phyloP scores from a whole-genome alignment of 306 rosid genomes.

The Vachellia collinsii region DNA sequence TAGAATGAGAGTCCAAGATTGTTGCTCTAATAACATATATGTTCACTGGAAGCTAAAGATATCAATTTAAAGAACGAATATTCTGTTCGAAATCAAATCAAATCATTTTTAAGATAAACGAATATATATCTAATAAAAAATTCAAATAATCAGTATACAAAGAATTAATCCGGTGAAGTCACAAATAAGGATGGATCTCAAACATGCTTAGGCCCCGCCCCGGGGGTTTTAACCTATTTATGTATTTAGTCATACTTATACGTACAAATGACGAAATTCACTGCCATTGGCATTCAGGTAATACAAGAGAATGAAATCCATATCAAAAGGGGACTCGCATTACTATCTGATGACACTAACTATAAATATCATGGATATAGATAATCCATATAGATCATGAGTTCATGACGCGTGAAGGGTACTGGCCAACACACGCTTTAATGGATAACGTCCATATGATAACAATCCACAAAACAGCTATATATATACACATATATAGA shows the following conservation, averaged over 20 bases:
- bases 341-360: conserved; percentile 12
- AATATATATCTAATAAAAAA: neutral
- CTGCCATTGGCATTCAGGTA: neutral
- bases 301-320: conserved; percentile 5
- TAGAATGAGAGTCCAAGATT: conserved; percentile 16
- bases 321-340: neutral
- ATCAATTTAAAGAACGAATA: neutral
- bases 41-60: neutral
- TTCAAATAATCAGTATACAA: neutral
- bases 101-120: neutral
- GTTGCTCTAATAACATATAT: conserved; percentile 3
- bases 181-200: neutral
- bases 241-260: neutral
- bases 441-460: conserved; percentile 50
- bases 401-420: conserved; percentile 12
- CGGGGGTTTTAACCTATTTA: neutral
- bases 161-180: neutral
- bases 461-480: conserved; percentile 31
- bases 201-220: neutral
- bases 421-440: conserved; percentile 24
- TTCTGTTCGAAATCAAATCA: neutral
- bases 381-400: conserved; percentile 11
- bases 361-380: conserved; percentile 31
- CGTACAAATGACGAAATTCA: neutral
- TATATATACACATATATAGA: no score